Percentiles rank a stretch among this genome's conserved stretches.
Evolutionary conservation across 176 grass and related monocot genomes (phyloP).

Genomic region (Hordeum marinum): DNA sequence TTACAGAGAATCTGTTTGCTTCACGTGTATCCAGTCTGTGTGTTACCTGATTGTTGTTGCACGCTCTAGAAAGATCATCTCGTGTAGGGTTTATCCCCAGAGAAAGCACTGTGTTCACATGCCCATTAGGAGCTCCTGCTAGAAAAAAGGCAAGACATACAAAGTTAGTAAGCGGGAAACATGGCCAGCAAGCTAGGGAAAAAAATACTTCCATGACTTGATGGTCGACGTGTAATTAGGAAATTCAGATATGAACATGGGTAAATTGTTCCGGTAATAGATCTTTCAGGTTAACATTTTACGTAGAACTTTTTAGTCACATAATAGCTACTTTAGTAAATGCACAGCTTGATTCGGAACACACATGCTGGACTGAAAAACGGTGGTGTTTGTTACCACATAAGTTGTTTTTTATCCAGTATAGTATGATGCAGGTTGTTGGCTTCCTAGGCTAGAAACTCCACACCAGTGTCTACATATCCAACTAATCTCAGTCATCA

Average conservation of each 20-base stretch:
- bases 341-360: background rate
- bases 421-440: too few relatives aligned
- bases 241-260: background rate
- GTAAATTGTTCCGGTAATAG: background rate
- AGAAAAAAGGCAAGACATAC: background rate
- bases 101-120: constrained; percentile 27
- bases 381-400: background rate
- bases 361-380: background rate
- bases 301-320: background rate
- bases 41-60: background rate
- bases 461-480: background rate
- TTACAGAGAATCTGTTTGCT: background rate
- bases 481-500: too few relatives aligned
- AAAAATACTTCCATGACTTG: background rate
- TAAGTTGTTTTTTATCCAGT: background rate
- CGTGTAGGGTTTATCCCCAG: constrained; percentile 20
- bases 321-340: background rate
- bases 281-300: background rate
- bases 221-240: background rate
- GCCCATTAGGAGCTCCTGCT: constrained; percentile 21
- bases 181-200: background rate
- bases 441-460: background rate
- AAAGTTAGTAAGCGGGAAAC: background rate
- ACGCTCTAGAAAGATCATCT: background rate
- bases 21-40: background rate